Conservation (phyloP, 805 yeast species). For the Schwanniomyces occidentalis region DNA sequence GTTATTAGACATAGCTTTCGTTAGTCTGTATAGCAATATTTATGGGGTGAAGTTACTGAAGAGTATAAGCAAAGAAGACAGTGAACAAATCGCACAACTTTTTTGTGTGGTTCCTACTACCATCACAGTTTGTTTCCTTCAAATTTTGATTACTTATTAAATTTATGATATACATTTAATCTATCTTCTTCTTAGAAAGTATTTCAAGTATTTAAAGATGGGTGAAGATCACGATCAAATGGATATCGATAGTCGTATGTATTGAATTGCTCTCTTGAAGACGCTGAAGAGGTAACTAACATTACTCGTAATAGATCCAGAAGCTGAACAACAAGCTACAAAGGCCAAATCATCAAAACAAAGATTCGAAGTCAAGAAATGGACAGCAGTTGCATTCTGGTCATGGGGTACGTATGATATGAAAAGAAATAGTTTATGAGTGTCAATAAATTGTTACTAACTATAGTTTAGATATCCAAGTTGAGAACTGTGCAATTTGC, state of each 20-base stretch:
- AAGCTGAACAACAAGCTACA: constrained; percentile 18
- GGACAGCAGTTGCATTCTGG: constrained; percentile 99
- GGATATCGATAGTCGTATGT: constrained; percentile 34
- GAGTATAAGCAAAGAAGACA: too few species aligned
- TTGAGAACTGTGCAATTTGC: constrained; percentile 97
- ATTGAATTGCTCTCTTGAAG: neutral
- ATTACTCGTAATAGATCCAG: constrained; percentile 11
- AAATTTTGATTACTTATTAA: too few species aligned
- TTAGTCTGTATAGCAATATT: too few species aligned
- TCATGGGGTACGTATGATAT: constrained; percentile 80
- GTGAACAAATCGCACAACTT: too few species aligned
- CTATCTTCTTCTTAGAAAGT: too few species aligned
- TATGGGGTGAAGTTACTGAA: too few species aligned
- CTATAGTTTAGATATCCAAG: constrained; percentile 59
- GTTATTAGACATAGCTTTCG: constrained; percentile 8
- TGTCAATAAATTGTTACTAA: too few species aligned
- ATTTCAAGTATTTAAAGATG: too few species aligned
- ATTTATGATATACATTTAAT: too few species aligned
- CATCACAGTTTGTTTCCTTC: too few species aligned
- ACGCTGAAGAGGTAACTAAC: constrained; percentile 16
- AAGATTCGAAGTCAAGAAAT: constrained; percentile 89
- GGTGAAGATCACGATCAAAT: constrained; percentile 31
- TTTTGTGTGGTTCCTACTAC: too few species aligned
- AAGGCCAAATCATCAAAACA: constrained; percentile 45
- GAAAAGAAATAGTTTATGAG: neutral